phyloP scores from a whole-genome alignment of 139 green algal genomes.

The Ettlia oleoabundans region DNA sequence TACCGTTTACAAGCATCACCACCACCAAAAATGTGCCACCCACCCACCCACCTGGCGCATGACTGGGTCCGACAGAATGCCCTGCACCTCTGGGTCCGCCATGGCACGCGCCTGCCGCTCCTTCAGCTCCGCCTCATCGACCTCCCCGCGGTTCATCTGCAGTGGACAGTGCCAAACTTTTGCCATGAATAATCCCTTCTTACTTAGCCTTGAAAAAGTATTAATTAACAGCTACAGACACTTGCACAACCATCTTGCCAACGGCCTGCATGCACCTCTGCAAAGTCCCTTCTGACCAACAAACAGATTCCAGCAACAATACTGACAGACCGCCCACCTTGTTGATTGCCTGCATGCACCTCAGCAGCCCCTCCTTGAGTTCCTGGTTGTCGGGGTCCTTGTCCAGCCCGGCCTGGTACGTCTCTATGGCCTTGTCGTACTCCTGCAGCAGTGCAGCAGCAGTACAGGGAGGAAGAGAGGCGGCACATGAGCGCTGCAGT shows the following conservation, averaged over 20 bases:
- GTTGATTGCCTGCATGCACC: constrained; percentile 80
- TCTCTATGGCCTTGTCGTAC: constrained; percentile 73
- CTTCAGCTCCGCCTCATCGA: constrained; percentile 91
- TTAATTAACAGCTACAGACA: too few relatives aligned
- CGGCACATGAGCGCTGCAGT: too few relatives aligned
- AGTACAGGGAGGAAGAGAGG: too few relatives aligned
- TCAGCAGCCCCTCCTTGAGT: constrained; percentile 89
- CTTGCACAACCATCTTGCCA: too few relatives aligned
- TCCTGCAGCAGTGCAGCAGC: too few relatives aligned
- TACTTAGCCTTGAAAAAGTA: too few relatives aligned
- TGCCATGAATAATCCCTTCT: neutral
- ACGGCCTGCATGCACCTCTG: too few relatives aligned
- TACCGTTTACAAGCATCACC: neutral
- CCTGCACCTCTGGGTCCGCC: constrained; percentile 95
- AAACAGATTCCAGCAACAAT: neutral
- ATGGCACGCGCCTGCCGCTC: constrained; percentile 86
- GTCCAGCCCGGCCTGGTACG: constrained; percentile 85
- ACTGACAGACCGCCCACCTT: constrained; percentile 40
- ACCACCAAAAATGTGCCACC: neutral
- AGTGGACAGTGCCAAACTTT: too few relatives aligned
- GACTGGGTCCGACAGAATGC: constrained; percentile 93
- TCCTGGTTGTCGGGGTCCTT: constrained; percentile 91
- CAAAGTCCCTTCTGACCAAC: neutral
- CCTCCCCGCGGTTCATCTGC: constrained; percentile 68
- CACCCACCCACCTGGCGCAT: constrained; percentile 77